Evolutionary conservation across 306 rosid species (phyloP).

Genomic region (Citrullus amarus): DNA sequence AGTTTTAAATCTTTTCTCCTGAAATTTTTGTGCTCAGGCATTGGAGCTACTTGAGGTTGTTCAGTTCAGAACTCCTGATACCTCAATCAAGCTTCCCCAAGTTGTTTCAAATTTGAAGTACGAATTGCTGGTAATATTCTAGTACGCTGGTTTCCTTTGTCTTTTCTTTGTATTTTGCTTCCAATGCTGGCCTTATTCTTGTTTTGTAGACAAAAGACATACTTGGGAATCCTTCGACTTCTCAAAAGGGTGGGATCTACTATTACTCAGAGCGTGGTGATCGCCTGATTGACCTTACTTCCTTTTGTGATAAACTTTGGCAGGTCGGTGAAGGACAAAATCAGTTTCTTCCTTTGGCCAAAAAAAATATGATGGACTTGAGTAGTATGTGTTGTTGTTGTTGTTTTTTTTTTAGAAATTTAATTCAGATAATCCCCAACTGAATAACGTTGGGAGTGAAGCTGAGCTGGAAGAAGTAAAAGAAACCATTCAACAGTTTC

Average conservation of each 20-base stretch:
- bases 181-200: constrained; percentile 6
- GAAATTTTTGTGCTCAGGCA: constrained; percentile 34
- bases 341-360: constrained; percentile 6
- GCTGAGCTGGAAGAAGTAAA: constrained; percentile 57
- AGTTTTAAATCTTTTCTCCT: background rate
- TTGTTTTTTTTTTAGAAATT: constrained; percentile 42
- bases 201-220: constrained; percentile 60
- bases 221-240: constrained; percentile 58
- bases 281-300: constrained; percentile 72
- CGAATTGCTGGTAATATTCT: constrained; percentile 55
- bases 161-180: constrained; percentile 2
- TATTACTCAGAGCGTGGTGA: constrained; percentile 96
- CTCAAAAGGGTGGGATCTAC: constrained; percentile 77
- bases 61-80: constrained; percentile 83
- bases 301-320: constrained; percentile 86
- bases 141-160: constrained; percentile 7
- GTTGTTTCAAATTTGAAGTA: constrained; percentile 53
- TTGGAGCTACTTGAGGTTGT: constrained; percentile 88
- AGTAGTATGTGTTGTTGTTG: background rate
- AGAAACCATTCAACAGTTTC: constrained; percentile 74
- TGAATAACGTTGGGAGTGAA: constrained; percentile 54
- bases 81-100: constrained; percentile 43
- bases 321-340: constrained; percentile 41
- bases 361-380: background rate
- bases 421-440: constrained; percentile 49